Base-by-base conservation (phyloP, 306 rosid species). In the Crotalaria pallida region DNA sequence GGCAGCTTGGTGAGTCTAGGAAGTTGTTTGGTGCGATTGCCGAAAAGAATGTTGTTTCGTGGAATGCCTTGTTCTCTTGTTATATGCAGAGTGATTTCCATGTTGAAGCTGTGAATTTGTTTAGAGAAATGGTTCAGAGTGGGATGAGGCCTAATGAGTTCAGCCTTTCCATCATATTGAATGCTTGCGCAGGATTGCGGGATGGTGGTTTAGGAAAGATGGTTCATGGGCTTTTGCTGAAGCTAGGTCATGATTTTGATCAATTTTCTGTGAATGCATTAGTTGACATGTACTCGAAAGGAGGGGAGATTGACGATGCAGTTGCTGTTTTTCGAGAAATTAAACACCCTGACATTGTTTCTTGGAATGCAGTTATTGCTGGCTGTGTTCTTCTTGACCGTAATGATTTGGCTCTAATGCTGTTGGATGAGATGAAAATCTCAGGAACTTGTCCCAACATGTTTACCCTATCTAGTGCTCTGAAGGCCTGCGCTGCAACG, bases 301-400 rank as follows among this genome's bases (percentile, higher is more conserved):
- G 71, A 31, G 84, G 86, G 67, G 45, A 62, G 63, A 83, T 86
- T 50, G 75, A 77, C 27, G 86, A 82, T 24, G 91, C 94, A 7
- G 55, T 87, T 66, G 26, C 75, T 52, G 85, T 79, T 60, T 93
- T 93, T 76, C 63, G 69, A 62, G 87, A 83, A 73, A 90, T 90
- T 53, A 49, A 16, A 19, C 76, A 69, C 55, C 96, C 92, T 1
- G 94, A 88, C 81, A 84, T 87, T 57, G 87, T 93, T 69, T 88
- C 96, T 49, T 93, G 98, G 97, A 93, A 93, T 84, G 93, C 96
- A 59, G 82, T 87, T 55, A 82, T 93, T 71, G 96, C 92, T 27
- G 94, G 98, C 44, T 93, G 98, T 84, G 92, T 93, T 79, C 90
- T 77, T 72, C 85, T 80, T 5, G 87, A 81, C 65, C 59, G 66